Evolutionary conservation across 208 protist species (phyloP), one percentile per base, ranked within the genome.

Genomic region (Angomonas ambiguus): DNA sequence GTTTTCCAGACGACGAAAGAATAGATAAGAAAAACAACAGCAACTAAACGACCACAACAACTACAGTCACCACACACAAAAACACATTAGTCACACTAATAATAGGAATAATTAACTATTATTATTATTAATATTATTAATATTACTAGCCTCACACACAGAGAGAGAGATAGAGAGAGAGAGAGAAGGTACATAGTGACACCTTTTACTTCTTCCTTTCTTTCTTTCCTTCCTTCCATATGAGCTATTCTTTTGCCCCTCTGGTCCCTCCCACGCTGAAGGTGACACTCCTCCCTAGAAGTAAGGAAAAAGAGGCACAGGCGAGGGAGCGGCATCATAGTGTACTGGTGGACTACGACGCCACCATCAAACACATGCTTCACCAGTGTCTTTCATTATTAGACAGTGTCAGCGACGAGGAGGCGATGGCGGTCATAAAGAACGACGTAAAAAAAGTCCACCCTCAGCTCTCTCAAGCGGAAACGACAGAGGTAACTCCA

Each of bases 31-130:
- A 35, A 58, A 55, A 72, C 1, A 71, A 11, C 51, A 31, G 22
- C 22, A 60, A 31, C 38, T 67, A 13, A 10, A 72, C 67, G 62
- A 34, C 69, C 20, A 18, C 45, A 25, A 57, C 20, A 31, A 62
- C 72, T 45, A 45, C 38, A 45, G 38, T 45, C 8, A 45, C 38
- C 38, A 45, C 8, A 45, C 38, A 45, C 38, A 45, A 45, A 45
- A n/a, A n/a, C n/a, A n/a, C n/a, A n/a, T n/a, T n/a, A n/a, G n/a
- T n/a, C n/a, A n/a, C n/a, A n/a, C n/a, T n/a, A n/a, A n/a, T n/a
- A n/a, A n/a, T n/a, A n/a, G n/a, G n/a, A n/a, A n/a, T n/a, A n/a
- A n/a, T n/a, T n/a, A n/a, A n/a, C n/a, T n/a, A 18, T 48, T 48
- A 18, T 48, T 48, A 18, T 48, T 48, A 18, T 48, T 48, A 48